A percentile compares a stretch with the other conserved stretches of the same genome.
Conservation (phyloP, 2,329 filamentous ascomycete genomes). For the Aspergillus sp. region DNA sequence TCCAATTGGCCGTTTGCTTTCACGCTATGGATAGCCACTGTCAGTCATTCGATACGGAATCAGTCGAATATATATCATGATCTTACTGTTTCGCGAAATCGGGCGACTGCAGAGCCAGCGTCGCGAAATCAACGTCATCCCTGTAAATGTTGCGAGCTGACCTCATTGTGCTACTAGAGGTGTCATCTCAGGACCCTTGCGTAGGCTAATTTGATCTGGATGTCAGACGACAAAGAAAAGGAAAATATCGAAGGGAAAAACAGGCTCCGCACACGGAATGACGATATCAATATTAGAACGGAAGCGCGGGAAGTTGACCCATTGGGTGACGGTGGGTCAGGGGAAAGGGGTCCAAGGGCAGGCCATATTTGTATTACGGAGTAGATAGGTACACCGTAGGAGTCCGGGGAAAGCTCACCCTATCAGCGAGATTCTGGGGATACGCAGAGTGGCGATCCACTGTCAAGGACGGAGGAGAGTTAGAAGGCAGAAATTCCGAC, state of each 20-base stretch:
- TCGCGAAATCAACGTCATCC: conserved; percentile 61
- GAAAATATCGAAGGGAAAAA: background rate
- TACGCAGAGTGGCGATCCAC: no score
- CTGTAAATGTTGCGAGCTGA: conserved; percentile 52
- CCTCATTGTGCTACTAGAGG: conserved; percentile 26
- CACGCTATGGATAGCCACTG: conserved; percentile 36
- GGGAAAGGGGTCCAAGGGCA: no score
- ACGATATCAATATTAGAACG: no score
- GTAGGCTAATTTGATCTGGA: background rate
- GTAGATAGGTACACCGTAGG: no score
- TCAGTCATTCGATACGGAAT: background rate
- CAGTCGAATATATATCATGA: conserved; percentile 4
- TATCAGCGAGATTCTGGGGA: background rate
- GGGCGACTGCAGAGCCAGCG: conserved; percentile 58
- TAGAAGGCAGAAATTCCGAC: no score
- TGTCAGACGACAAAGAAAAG: background rate
- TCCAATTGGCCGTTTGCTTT: conserved; percentile 64
- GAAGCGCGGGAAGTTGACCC: no score
- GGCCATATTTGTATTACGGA: no score
- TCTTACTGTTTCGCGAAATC: conserved; percentile 60
- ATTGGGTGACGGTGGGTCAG: no score
- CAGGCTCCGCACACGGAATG: background rate
- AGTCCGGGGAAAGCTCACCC: no score
- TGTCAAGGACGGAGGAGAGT: no score
- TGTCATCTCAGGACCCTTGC: background rate